Evolutionary conservation across 169 alveolate genomes (phyloP), one percentile per base, ranked within the genome.

Genomic region (Eimeria maxima): DNA sequence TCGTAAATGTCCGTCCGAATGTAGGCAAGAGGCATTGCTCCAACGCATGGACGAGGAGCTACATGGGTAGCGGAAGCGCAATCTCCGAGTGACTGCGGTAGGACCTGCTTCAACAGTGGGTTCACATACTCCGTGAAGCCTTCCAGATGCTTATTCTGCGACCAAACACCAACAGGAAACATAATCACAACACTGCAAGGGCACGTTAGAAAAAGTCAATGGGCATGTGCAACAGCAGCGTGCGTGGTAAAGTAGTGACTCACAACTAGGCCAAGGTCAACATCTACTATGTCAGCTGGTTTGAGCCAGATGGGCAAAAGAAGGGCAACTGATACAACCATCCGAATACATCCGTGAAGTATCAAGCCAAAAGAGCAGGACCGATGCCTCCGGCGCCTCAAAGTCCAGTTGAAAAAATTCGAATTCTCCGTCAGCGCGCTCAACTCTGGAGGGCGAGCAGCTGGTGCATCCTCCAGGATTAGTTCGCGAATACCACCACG

Each of bases 1-100:
- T 93, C 96, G 73, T 93, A 93, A 22, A 18, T 47, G 3, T 63
- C 13, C 69, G 74, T 93, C 63, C 93, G 92, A 57, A n/a, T n/a
- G 74, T 60, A 67, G 29, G 89, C 89, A 33, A 93, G 92, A 11
- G 89, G 55, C 71, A 18, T 45, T 29, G 89, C 22, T 44, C 92
- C 96, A 33, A 29, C 57, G 96, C 96, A 93, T 3, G 96, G 96
- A 57, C 47, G 57, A 11, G 96, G 96, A 10, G 96, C 92, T 18
- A 53, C 91, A 45, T 93, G 96, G 63, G 29, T 42, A 20, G 14
- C 67, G 33, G 96, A 55, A 22, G 96, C 76, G 74, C 96, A 93
- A 42, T 93, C 84, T 22, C 96, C 96, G 16, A 93, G 13, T 47
- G 96, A 63, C 33, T 65, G 84, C 44, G 96, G 96, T 47, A 86